Evolutionary conservation across 768 basidiomycete genomes (phyloP).

Genomic region (Chlorophyllum brunneum): DNA sequence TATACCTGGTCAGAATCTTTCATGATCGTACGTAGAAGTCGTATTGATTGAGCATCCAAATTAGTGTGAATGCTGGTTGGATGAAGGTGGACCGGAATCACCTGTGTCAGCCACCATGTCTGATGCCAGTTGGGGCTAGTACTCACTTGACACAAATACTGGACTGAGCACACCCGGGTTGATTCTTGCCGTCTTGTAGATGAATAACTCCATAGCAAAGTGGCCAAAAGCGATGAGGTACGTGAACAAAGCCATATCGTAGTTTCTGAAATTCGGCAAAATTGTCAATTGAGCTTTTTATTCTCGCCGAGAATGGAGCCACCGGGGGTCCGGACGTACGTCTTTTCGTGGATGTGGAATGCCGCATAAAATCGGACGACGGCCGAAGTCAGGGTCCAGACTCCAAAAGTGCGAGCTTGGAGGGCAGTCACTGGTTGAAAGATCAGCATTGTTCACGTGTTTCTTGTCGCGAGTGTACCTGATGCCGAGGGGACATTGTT

Average conservation of each 20-base stretch:
- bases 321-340: slow-evolving; percentile 43
- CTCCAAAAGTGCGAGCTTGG: slow-evolving; percentile 85
- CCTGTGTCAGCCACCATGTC: not conserved
- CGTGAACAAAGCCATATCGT: slow-evolving; percentile 83
- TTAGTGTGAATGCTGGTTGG: slow-evolving; percentile 54
- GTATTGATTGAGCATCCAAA: slow-evolving; percentile 87
- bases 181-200: slow-evolving; percentile 73
- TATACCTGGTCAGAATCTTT: slow-evolving; percentile 7
- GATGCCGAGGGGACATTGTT: slow-evolving; percentile 36
- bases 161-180: slow-evolving; percentile 63
- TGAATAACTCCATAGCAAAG: slow-evolving; percentile 80
- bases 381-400: slow-evolving; percentile 88
- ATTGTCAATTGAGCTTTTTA: too few species aligned
- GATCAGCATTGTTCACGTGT: not conserved
- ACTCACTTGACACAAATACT: slow-evolving; percentile 82
- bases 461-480: slow-evolving; percentile 25
- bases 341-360: slow-evolving; percentile 80
- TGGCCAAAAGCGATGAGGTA: slow-evolving; percentile 91
- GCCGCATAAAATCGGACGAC: slow-evolving; percentile 84
- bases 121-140: not conserved
- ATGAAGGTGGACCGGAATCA: slow-evolving; percentile 14
- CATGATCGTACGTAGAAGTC: slow-evolving; percentile 62
- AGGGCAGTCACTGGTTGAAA: slow-evolving; percentile 67
- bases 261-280: slow-evolving; percentile 55
- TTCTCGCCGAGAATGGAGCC: not conserved